Percentiles rank a stretch among this genome's conserved stretches.
These are phyloP conservation scores for Talaromyces islandicus DNA, from an alignment of 2,329 filamentous ascomycete species.

Conservation along the genomic window DNA sequence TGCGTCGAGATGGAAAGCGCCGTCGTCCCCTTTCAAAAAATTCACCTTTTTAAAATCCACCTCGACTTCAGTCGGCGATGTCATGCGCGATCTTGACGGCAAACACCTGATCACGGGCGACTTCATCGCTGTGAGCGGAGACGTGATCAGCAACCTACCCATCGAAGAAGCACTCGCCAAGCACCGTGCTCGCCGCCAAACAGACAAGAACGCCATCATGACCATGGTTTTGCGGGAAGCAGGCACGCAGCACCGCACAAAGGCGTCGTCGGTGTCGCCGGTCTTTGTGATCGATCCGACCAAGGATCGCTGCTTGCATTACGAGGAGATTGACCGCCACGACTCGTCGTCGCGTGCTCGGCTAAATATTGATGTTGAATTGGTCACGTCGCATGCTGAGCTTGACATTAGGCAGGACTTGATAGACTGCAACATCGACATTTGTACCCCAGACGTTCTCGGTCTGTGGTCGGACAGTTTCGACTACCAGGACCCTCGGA, in stretches of 20 bases:
- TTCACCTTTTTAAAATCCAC: conserved; percentile 83
- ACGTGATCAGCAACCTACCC: conserved; percentile 82
- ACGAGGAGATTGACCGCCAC: conserved; percentile 76
- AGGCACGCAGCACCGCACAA: conserved; percentile 68
- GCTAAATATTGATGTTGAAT: conserved; percentile 68
- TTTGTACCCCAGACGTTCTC: conserved; percentile 92
- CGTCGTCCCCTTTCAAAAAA: conserved; percentile 72
- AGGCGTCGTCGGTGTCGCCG: conserved; percentile 67
- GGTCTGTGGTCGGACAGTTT: conserved; percentile 97
- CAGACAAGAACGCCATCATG: conserved; percentile 95
- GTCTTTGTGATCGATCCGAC: conserved; percentile 81
- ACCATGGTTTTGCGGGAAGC: conserved; percentile 84
- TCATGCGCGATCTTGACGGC: conserved; percentile 86
- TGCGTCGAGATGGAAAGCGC: conserved; percentile 66
- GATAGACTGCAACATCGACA: conserved; percentile 92
- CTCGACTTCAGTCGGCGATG: conserved; percentile 83
- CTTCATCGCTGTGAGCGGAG: conserved; percentile 87
- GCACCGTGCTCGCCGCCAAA: conserved; percentile 72
- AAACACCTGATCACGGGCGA: conserved; percentile 80
- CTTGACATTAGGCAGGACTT: conserved; percentile 81
- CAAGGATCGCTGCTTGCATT: conserved; percentile 79
- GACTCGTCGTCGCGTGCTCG: conserved; percentile 49
- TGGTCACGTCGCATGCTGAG: conserved; percentile 68
- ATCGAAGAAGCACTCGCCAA: conserved; percentile 72
- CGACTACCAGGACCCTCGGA: conserved; percentile 84